Base-by-base conservation (phyloP, 2,329 filamentous ascomycete genomes). In the Aspergillus viridinutans region DNA sequence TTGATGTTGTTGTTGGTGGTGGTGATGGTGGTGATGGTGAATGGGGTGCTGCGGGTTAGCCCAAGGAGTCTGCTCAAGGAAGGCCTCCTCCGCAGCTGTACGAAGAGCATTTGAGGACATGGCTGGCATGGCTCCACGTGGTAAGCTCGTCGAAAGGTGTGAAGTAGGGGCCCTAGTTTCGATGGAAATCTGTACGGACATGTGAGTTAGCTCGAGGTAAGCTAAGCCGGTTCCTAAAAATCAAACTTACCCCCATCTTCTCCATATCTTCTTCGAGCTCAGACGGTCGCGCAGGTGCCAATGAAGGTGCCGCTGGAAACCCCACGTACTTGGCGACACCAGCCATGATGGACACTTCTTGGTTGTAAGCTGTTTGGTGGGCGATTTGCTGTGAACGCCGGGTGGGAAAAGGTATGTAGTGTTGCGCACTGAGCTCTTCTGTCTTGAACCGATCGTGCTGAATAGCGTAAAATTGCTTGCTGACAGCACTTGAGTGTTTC, bases 271-370 rank as follows among this genome's bases (percentile, higher is more conserved):
- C 88, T 55, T 96, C 90, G 49, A 94, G 76, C 68, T 97, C 91
- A 10, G 83, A 79, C 23, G 83, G 74, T 40, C 88, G 87, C 26
- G 90, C 89, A 45, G 89, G 83, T 57, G 81, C 81, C 75, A 99
- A 88, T 35, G 90, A 83, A 21, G 94, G 94, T n/a, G 92, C 94
- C 32, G 93, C 92, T 38, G 94, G 94, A 75, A 99, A 99, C 25
- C 94, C 94, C 68, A 96, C 87, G 72, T 97, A 92, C 76, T 97
- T 97, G 38, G 93, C 92, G 52, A 97, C 82, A 40, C 93, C 93
- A 5, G 92, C 88, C 56, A 99, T 78, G 28, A 97, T 85, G 0
- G 92, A 96, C 4, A 99, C 92, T 72, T 99, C 94, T 63, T 89
- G 90, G 72, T 96, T 97, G 78, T 97, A 97, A 49, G 92, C 89